Evolutionary conservation across 176 grass and related monocot genomes (phyloP), one percentile per base, ranked within the genome.

Genomic region (Alloteropsis semialata): DNA sequence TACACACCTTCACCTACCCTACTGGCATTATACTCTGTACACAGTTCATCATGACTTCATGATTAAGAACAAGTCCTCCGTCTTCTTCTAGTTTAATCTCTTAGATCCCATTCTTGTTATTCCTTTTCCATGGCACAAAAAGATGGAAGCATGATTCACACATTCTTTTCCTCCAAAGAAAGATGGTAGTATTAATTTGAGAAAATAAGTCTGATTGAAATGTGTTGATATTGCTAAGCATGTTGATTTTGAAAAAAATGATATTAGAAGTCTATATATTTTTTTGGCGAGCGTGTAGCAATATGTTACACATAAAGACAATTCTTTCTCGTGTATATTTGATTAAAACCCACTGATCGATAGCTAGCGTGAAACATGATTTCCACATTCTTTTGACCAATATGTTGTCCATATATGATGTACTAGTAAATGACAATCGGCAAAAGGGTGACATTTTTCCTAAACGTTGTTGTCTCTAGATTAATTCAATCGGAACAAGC

Each of bases 1-100:
- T 48, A 74, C 18, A 74, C 18, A 55, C 46, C 59, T 68, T 65
- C 51, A 87, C 71, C 85, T 70, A 69, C 51, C 41, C 32, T 75
- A 39, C 4, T 67, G 49, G 49, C 59, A 29, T 45, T 67, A 80
- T 34, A 76, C 39, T 42, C 38, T 74, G 28, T 14, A 46, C 37
- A 68, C 37, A 68, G 29, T 48, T 82, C 62, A 76, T 76, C 63
- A 51, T 13, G 29, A 81, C 48, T n/a, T 16, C 34, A 54, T 85
- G 56, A 85, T 71, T 50, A 78, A 39, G 22, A 69, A 16, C 75
- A 18, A 60, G 29, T 67, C 10, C 36, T 70, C 11, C 16, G 30
- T 29, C 45, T 7, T 41, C 53, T 55, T 80, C 70, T 33, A 46
- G 15, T 45, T 45, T 70, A 72, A 19, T 53, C 51, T 32, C 39